Evolutionary conservation across 2,329 filamentous ascomycete genomes (phyloP), one percentile per base, ranked within the genome.

Genomic region (Sporothrix pseudoabietina): DNA sequence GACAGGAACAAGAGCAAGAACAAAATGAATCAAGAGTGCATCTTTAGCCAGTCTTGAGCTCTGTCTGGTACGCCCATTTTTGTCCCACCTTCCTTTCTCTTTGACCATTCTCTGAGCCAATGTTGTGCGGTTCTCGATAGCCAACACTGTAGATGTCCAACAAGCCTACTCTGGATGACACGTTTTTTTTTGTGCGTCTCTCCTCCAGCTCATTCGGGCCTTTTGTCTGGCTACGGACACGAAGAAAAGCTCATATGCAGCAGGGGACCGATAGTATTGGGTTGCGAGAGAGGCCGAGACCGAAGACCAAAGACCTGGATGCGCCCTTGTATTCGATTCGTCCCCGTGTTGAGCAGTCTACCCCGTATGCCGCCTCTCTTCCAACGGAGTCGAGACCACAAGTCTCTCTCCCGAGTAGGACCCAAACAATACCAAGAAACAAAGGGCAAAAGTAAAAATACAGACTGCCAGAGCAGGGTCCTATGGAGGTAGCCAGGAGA

Each of bases 361-460:
- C 66, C 49, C 49, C 47, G 66, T 49, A 54, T 19, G 32, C 30
- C 49, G 6, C 30, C 3, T 52, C 12, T 30, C 30, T 41, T n/a
- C 71, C 63, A 52, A 71, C 61, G 44, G 54, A 59, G 61, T 61
- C 55, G 54, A 44, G 19, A 35, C n/a, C 16, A 6, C 44, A 16
- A 14, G 44, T 61, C 12, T 35, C 61, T 41, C 41, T 47, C 12
- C 39, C 54, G 61, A 71, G 2, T 1, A 70, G 65, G 35, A n/a
- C 61, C 71, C 61, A 75, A 75, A 75, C 74, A 55, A 32, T 49
- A 71, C 74, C 74, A 75, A 75, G 73, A 72, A 57, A 30, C 14
- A 10, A 49, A 49, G 19, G 52, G 9, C 52, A 22, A 10, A 22
- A 55, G 52, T 19, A 26, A 22, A 54, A 16, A 22, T 9, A 52